Base-by-base conservation (phyloP, 2,329 filamentous ascomycete genomes). In the Madurella fahalii region DNA sequence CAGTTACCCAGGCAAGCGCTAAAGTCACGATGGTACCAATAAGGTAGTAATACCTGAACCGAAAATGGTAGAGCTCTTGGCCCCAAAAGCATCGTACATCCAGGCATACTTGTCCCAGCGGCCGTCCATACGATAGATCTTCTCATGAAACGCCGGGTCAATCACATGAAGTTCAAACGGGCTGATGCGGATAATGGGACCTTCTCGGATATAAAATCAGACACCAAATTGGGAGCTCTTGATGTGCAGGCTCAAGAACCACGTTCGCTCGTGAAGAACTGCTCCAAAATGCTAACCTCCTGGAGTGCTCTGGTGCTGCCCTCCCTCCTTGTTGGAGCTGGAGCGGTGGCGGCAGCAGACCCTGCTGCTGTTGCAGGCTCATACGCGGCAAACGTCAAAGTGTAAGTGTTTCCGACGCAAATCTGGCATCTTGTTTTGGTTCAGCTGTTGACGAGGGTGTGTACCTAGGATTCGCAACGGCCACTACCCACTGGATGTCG, bases 151-250 rank as follows among this genome's bases (percentile, higher is more conserved):
- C 1, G 58, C 52, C 1, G 65, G 48, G 18, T 67, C 64, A 17
- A 50, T 56, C 31, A 70, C 58, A 45, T 71, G 68, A 2, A 71
- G 44, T 53, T 71, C 70, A 30, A 65, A 53, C 0, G 69, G 65
- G 34, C 64, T 69, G 55, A 71, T 65, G 9, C 68, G 61, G 39
- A 71, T 58, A n/a, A 72, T 67, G 0, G 68, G 66, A 2, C 70
- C 63, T 65, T 30, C n/a, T n/a, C n/a, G n/a, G n/a, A n/a, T n/a
- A n/a, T n/a, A n/a, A n/a, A n/a, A n/a, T n/a, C n/a, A n/a, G n/a
- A n/a, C n/a, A n/a, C n/a, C n/a, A n/a, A n/a, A n/a, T n/a, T n/a
- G n/a, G n/a, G n/a, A 7, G 25, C 34, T 37, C 34, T 37, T 11
- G 34, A 37, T 37, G 34, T 37, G 11, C 9, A 15, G 34, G 9